phyloP scores from a whole-genome alignment of 2,329 filamentous ascomycete genomes.

The Venturiaceae sp. region DNA sequence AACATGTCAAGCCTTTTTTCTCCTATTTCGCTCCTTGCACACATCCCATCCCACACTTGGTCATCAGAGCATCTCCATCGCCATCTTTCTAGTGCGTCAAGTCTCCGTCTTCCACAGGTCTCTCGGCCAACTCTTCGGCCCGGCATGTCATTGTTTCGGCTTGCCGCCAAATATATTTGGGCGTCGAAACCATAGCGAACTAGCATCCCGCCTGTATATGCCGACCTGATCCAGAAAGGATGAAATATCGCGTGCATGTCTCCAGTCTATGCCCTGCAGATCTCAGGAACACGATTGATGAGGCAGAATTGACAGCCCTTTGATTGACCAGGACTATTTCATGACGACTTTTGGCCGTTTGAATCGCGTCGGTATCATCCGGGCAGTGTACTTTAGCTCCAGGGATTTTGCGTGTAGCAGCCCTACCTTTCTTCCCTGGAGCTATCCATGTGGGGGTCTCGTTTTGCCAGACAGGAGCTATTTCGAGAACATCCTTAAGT shows the following conservation, averaged over 20 bases:
- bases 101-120: not conserved
- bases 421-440: too few relatives aligned
- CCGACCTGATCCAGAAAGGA: not conserved
- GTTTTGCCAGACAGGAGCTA: not conserved
- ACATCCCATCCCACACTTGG: too few relatives aligned
- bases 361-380: not conserved
- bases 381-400: not conserved
- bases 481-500: not conserved
- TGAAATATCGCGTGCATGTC: not conserved
- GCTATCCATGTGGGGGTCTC: not conserved
- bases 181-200: not conserved
- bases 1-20: too few relatives aligned
- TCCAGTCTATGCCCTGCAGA: not conserved
- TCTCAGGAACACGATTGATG: not conserved
- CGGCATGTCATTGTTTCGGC: not conserved
- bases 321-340: not conserved
- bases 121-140: not conserved
- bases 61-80: too few relatives aligned
- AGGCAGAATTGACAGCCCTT: conserved; percentile 2
- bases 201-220: too few relatives aligned
- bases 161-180: not conserved
- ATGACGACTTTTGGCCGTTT: not conserved
- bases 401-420: not conserved
- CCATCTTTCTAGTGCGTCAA: not conserved
- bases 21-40: too few relatives aligned